phyloP scores from a whole-genome alignment of 352 stramenopile species.

The Albugo laibachii region DNA sequence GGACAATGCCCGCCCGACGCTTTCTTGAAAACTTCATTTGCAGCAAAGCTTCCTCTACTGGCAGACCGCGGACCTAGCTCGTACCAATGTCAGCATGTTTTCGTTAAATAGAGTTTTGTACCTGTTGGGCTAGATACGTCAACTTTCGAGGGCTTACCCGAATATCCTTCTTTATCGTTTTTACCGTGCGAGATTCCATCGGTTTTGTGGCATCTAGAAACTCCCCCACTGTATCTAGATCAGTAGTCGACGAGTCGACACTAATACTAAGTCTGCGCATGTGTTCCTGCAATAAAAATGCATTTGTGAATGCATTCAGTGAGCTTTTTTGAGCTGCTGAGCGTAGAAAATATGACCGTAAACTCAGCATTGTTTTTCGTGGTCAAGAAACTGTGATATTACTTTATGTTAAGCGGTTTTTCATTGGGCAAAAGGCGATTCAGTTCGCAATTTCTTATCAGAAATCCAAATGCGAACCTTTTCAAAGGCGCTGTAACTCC shows the following conservation, averaged over 20 bases:
- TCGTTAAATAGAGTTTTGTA: constrained; percentile 2
- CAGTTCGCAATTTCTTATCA: constrained; percentile 62
- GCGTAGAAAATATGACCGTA: too few species aligned
- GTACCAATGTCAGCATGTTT: neutral
- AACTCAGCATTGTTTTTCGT: too few species aligned
- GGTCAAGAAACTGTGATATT: too few species aligned
- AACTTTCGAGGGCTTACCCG: constrained; percentile 65
- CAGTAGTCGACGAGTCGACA: too few species aligned
- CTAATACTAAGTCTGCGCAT: too few species aligned
- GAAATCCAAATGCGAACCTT: constrained; percentile 78
- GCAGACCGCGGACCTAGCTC: constrained; percentile 36
- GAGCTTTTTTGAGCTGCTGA: too few species aligned
- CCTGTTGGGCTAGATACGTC: constrained; percentile 60
- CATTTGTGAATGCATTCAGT: too few species aligned
- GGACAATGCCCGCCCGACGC: constrained; percentile 59
- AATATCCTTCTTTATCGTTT: constrained; percentile 69
- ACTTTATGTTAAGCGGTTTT: too few species aligned
- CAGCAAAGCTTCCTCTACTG: constrained; percentile 49
- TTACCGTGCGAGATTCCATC: constrained; percentile 28
- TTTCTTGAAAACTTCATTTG: constrained; percentile 81
- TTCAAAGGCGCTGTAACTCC: constrained; percentile 28
- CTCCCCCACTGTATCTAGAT: constrained; percentile 19
- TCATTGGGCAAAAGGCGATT: constrained; percentile 30
- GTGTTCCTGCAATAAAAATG: too few species aligned
- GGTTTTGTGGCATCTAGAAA: constrained; percentile 44